Conservation (phyloP, 73 alveolate genomes). For the Stentor coeruleus region DNA sequence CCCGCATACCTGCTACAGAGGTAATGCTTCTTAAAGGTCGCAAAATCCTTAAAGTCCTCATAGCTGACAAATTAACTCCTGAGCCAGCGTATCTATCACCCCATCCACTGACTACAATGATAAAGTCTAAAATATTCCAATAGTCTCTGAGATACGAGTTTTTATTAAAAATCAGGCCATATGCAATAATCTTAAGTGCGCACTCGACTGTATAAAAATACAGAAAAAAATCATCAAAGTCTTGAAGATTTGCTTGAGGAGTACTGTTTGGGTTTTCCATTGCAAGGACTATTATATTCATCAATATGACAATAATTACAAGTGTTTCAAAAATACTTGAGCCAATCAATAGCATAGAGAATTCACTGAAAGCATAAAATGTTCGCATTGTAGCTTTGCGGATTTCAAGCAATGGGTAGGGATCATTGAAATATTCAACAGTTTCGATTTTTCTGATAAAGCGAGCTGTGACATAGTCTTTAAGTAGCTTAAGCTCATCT, state of each 20-base stretch:
- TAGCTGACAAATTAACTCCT: constrained; percentile 37
- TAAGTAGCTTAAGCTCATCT: no score
- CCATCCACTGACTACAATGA: constrained; percentile 58
- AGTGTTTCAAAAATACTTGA: constrained; percentile 25
- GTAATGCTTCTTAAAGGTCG: constrained; percentile 50
- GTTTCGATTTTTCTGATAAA: no score
- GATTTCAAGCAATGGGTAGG: not conserved
- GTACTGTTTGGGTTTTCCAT: constrained; percentile 18
- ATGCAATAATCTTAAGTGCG: constrained; percentile 50
- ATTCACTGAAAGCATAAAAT: not conserved
- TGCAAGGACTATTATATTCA: constrained; percentile 20
- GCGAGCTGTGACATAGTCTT: no score
- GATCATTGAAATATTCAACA: not conserved
- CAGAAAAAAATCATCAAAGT: constrained; percentile 26
- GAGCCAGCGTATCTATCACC: not conserved
- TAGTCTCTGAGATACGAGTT: constrained; percentile 63
- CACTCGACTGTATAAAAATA: constrained; percentile 16
- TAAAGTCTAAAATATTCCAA: constrained; percentile 70
- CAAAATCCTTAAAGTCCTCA: constrained; percentile 45
- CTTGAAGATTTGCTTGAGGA: not conserved
- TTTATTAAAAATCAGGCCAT: constrained; percentile 66
- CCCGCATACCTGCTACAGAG: constrained; percentile 46
- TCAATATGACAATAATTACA: constrained; percentile 18
- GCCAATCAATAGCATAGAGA: constrained; percentile 24
- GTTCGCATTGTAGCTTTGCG: constrained; percentile 13